Conservation (phyloP, 768 basidiomycete species). For the Collybia sordida region DNA sequence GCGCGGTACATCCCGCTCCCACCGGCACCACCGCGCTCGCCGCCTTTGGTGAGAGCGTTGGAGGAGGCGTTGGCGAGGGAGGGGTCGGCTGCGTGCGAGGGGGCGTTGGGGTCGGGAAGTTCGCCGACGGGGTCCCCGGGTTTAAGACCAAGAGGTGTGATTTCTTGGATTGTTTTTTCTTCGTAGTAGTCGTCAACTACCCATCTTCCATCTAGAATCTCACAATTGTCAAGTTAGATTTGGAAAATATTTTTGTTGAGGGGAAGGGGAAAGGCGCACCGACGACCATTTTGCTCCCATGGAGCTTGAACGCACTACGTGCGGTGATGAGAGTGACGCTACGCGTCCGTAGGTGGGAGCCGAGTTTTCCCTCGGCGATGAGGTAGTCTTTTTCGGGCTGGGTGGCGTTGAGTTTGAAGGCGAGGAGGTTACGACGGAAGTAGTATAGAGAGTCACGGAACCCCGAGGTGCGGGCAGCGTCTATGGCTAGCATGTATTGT, state of each 20-base stretch:
- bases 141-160: slow-evolving; percentile 77
- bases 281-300: slow-evolving; percentile 88
- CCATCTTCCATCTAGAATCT: slow-evolving; percentile 77
- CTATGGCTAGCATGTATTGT: slow-evolving; percentile 94
- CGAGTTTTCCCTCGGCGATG: slow-evolving; percentile 85
- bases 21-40: slow-evolving; percentile 48
- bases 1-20: slow-evolving; percentile 82
- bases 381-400: slow-evolving; percentile 91
- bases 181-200: slow-evolving; percentile 97
- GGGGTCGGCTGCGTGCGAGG: slow-evolving; percentile 46
- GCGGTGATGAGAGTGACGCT: slow-evolving; percentile 94
- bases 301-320: slow-evolving; percentile 90
- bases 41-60: slow-evolving; percentile 35
- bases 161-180: slow-evolving; percentile 73
- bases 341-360: slow-evolving; percentile 83
- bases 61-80: slow-evolving; percentile 36
- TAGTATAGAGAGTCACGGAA: slow-evolving; percentile 98
- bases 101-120: slow-evolving; percentile 69
- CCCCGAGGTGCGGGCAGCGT: slow-evolving; percentile 93
- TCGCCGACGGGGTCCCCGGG: slow-evolving; percentile 84
- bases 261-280: slow-evolving; percentile 46
- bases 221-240: not conserved
- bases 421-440: slow-evolving; percentile 87
- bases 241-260: not conserved
- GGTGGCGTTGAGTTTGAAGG: slow-evolving; percentile 88